Conservation (phyloP, 2,329 filamentous ascomycete genomes). For the Botrytis elliptica region DNA sequence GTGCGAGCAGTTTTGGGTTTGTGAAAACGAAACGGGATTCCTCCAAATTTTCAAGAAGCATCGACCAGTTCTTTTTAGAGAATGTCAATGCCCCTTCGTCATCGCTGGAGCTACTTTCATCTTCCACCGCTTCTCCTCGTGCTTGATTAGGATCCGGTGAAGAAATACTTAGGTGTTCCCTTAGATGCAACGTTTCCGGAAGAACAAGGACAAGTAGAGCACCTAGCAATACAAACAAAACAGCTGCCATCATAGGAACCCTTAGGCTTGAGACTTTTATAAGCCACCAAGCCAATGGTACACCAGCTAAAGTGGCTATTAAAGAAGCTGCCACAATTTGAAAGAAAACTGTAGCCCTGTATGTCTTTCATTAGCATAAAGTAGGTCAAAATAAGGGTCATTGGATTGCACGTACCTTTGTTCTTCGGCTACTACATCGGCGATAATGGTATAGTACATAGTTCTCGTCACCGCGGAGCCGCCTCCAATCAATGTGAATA, state of each 20-base stretch:
- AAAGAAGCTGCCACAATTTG: constrained; percentile 33
- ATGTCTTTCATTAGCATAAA: constrained; percentile 23
- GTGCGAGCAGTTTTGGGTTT: constrained; percentile 18
- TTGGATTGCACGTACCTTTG: constrained; percentile 26
- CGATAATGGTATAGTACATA: constrained; percentile 39
- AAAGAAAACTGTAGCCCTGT: constrained; percentile 37
- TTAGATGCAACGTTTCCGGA: constrained; percentile 29
- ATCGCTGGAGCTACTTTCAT: neutral
- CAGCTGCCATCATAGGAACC: constrained; percentile 24
- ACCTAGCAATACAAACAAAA: constrained; percentile 17
- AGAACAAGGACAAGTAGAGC: constrained; percentile 25
- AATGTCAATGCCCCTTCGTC: neutral
- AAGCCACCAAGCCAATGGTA: constrained; percentile 40
- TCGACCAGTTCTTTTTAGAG: neutral
- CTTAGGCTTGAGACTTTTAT: constrained; percentile 33
- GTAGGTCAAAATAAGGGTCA: neutral
- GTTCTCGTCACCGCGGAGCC: constrained; percentile 38
- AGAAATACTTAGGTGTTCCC: neutral
- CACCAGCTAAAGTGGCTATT: constrained; percentile 39
- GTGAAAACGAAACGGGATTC: constrained; percentile 31
- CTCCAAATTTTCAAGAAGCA: constrained; percentile 16
- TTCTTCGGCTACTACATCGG: constrained; percentile 40
- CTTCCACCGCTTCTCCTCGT: neutral
- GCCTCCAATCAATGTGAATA: constrained; percentile 38
- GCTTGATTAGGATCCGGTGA: neutral